Percentiles rank a stretch among this genome's conserved stretches.
Evolutionary conservation across 768 basidiomycete species (phyloP).

Genomic region (Botryobasidium botryosum): DNA sequence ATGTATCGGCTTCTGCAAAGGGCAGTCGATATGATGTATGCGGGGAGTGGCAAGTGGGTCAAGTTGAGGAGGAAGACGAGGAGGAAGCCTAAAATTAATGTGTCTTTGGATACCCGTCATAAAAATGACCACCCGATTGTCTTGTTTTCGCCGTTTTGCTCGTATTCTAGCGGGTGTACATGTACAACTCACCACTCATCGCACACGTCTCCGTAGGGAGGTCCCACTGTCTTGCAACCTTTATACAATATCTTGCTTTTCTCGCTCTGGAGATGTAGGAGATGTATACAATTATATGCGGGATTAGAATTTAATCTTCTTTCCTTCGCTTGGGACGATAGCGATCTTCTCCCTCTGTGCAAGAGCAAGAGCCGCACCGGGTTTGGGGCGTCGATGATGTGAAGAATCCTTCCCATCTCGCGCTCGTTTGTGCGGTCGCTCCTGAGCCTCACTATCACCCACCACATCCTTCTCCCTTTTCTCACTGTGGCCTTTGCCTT

Average conservation of each 20-base stretch:
- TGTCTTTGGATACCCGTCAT: too few relatives aligned
- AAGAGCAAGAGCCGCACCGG: slow-evolving; percentile 63
- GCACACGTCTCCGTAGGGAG: too few relatives aligned
- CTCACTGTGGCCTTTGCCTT: slow-evolving; percentile 7
- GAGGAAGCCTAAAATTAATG: too few relatives aligned
- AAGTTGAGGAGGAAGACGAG: slow-evolving; percentile 46
- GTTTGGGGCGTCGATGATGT: slow-evolving; percentile 36
- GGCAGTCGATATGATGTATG: slow-evolving; percentile 90
- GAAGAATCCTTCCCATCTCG: background rate
- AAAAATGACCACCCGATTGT: too few relatives aligned
- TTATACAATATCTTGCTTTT: too few relatives aligned
- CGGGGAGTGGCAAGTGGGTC: slow-evolving; percentile 82
- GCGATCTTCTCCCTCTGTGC: slow-evolving; percentile 62
- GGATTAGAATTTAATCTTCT: slow-evolving; percentile 45
- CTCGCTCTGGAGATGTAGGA: too few relatives aligned
- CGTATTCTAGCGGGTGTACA: too few relatives aligned
- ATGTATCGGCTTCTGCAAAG: slow-evolving; percentile 74
- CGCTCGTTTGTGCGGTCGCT: slow-evolving; percentile 3
- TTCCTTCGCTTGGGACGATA: slow-evolving; percentile 51
- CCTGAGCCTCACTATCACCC: slow-evolving; percentile 9
- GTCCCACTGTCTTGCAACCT: too few relatives aligned
- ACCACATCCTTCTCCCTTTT: slow-evolving; percentile 11
- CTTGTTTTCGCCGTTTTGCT: too few relatives aligned
- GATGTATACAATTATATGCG: background rate
- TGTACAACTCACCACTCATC: too few relatives aligned